These are phyloP conservation scores for Phalaenopsis equestris DNA, from an alignment of 106 monocot genomes.

Conservation along the genomic window DNA sequence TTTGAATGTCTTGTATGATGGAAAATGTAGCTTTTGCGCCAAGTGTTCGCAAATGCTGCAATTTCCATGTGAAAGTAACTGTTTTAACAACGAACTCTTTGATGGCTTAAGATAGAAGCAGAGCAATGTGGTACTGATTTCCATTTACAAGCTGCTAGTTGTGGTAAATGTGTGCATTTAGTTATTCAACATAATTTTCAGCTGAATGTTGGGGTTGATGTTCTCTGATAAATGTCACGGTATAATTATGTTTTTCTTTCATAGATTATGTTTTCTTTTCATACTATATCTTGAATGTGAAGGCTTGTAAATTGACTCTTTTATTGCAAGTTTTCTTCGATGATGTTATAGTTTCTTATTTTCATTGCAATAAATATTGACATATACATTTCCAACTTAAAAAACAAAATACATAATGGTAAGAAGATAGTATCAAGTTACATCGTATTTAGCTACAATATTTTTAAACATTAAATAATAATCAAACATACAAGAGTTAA, in stretches of 20 bases:
- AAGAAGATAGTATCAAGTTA: too few relatives aligned
- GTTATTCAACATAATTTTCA: neutral
- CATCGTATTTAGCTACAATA: too few relatives aligned
- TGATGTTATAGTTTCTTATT: neutral
- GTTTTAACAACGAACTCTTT: slow-evolving; percentile 13
- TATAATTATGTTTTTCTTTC: neutral
- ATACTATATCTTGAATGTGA: neutral
- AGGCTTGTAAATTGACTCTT: neutral
- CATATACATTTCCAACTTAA: neutral
- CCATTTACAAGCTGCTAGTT: neutral
- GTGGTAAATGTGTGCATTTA: neutral
- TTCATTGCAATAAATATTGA: neutral
- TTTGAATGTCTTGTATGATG: slow-evolving; percentile 25
- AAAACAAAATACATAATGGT: too few relatives aligned
- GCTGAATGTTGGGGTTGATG: neutral
- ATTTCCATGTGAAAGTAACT: slow-evolving; percentile 30
- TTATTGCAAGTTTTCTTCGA: neutral
- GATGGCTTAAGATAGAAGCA: neutral
- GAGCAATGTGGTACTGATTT: neutral
- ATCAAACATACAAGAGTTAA: too few relatives aligned
- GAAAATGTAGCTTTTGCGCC: slow-evolving; percentile 39
- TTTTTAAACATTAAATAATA: too few relatives aligned
- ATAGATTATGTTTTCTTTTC: neutral
- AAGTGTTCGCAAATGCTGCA: slow-evolving; percentile 26
- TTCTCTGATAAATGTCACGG: neutral